Evolutionary conservation across 495 filamentous ascomycete genomes (phyloP), one percentile per base, ranked within the genome.

Genomic region (Letharia lupina): DNA sequence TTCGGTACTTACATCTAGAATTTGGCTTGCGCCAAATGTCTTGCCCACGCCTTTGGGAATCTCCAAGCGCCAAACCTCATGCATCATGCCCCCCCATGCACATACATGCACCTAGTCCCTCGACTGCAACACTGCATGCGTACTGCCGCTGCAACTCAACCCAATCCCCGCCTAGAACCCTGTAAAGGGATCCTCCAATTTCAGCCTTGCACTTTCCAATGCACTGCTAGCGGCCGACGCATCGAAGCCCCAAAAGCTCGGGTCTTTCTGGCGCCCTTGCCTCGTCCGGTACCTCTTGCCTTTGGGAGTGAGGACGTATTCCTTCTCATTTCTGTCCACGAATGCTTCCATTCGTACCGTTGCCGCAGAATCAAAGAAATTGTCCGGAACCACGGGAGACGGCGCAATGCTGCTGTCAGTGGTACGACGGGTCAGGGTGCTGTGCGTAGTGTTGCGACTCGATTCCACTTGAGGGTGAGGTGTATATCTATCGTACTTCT

Each of bases 281-380:
- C 40, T 58, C 7, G 57, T 58, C 23, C 69, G 56, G 13, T 56
- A 60, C 39, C 47, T 61, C 35, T 66, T 60, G 16, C 44, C 65
- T 54, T 13, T 59, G 13, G 28, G 3, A 10, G 20, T 28, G n/a
- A 65, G 42, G 31, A 28, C 60, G 33, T 35, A 42, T 9, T 48
- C 41, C 20, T 0, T 59, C 6, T 62, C 74, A 18, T 84, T 73
- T 18, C 84, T 83, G 65, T 85, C 86, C 62, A 93, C 89, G 72
- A 98, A 98, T 0, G 94, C 94, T 75, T 98, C 94, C 94, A 98
- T 98, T 40, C 94, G 86, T 50, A 98, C 86, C 13, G 91, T 96
- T 20, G 94, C 94, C 40, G 96, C 88, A 0, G 89, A 87, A 64
- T 84, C 82, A 65, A 82, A 83, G 69, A 81, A 79, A 65, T 81